Evolutionary conservation across 164 flowering plant genomes (phyloP).

Genomic region (Magnolia kwangsiensis): DNA sequence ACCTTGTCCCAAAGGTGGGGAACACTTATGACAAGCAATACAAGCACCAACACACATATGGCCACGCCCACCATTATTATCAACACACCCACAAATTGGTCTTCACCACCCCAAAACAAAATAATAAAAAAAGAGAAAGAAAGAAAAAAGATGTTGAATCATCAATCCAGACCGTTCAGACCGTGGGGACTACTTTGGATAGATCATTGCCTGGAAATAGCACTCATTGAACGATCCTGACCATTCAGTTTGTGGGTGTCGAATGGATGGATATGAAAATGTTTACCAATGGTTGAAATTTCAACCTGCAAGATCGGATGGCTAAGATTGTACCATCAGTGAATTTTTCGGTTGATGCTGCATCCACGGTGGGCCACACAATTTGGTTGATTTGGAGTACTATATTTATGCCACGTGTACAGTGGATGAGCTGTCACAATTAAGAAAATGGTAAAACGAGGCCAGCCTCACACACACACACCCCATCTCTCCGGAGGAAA

Average conservation of each 20-base stretch:
- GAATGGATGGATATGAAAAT: neutral
- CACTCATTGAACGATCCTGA: neutral
- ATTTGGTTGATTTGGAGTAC: too few species aligned
- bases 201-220: neutral
- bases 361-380: too few species aligned
- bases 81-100: constrained; percentile 23
- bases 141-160: neutral
- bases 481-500: too few species aligned
- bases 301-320: too few species aligned
- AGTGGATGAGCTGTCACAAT: too few species aligned
- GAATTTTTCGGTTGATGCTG: too few species aligned
- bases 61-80: constrained; percentile 33
- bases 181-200: neutral
- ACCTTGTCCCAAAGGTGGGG: constrained; percentile 52
- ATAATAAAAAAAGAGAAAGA: neutral
- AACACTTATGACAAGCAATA: constrained; percentile 45
- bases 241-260: neutral
- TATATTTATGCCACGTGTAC: too few species aligned
- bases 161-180: neutral
- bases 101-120: constrained; percentile 25
- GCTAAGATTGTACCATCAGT: too few species aligned
- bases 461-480: too few species aligned
- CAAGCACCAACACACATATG: constrained; percentile 49
- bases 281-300: too few species aligned
- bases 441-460: too few species aligned